phyloP scores from a whole-genome alignment of 2,329 filamentous ascomycete genomes.

The Atkinsonella hypoxylon region DNA sequence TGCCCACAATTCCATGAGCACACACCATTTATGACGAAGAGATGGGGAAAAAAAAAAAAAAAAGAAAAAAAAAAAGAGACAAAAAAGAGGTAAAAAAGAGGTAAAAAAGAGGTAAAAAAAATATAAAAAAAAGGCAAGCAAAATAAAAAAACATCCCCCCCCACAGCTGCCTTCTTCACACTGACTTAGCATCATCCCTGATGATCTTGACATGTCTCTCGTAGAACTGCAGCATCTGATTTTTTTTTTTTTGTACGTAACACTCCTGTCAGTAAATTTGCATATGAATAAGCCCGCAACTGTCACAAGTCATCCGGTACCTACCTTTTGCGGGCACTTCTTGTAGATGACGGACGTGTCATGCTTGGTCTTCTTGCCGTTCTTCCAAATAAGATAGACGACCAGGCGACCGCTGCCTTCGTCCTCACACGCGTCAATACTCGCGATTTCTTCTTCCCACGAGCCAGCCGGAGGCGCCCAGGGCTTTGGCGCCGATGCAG shows the following conservation, averaged over 20 bases:
- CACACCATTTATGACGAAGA: too few relatives aligned
- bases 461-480: constrained; percentile 61
- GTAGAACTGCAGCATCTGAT: constrained; percentile 47
- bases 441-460: constrained; percentile 64
- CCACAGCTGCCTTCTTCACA: neutral
- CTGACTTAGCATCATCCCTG: constrained; percentile 21
- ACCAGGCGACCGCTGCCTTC: constrained; percentile 44
- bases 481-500: constrained; percentile 28
- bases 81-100: too few relatives aligned
- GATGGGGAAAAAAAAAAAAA: too few relatives aligned
- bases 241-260: neutral
- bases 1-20: too few relatives aligned
- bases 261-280: neutral
- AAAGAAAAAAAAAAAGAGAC: too few relatives aligned
- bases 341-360: constrained; percentile 55
- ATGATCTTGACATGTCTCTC: constrained; percentile 45
- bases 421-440: constrained; percentile 63
- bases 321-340: constrained; percentile 67
- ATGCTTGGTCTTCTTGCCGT: constrained; percentile 63
- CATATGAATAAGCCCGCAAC: too few relatives aligned
- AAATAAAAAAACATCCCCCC: neutral
- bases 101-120: too few relatives aligned
- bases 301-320: constrained; percentile 10
- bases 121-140: too few relatives aligned
- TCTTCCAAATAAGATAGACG: constrained; percentile 64